Evolutionary conservation across 129 eudicot species (phyloP).

Genomic region (Lactuca saligna): DNA sequence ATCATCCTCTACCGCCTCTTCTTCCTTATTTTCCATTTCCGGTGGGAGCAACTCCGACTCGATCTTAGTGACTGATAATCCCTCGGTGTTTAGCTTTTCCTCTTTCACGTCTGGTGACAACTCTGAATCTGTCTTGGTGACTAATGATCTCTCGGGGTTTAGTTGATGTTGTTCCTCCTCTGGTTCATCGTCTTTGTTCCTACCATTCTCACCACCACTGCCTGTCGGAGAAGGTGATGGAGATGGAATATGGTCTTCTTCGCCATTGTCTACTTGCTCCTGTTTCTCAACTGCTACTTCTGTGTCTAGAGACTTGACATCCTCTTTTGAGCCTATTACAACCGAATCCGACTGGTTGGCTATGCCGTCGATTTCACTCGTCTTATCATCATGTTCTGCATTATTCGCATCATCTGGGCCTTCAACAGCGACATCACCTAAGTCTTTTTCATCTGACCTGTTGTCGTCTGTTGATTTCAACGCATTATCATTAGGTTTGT

Average conservation of each 20-base stretch:
- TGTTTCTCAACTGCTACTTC: slow-evolving; percentile 23
- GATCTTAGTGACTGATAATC: slow-evolving; percentile 12
- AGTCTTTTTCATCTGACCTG: slow-evolving; percentile 14
- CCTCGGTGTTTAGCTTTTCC: slow-evolving; percentile 3
- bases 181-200: slow-evolving; percentile 12
- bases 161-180: slow-evolving; percentile 12
- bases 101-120: slow-evolving; percentile 8
- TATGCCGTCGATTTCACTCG: slow-evolving; percentile 1
- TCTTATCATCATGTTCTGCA: slow-evolving; percentile 19
- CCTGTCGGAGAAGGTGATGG: slow-evolving; percentile 19
- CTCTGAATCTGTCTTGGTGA: slow-evolving; percentile 13
- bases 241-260: slow-evolving; percentile 13
- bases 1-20: slow-evolving; percentile 25
- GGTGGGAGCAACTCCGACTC: slow-evolving; percentile 14
- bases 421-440: slow-evolving; percentile 8
- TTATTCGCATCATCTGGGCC: slow-evolving; percentile 3
- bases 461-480: slow-evolving; percentile 19
- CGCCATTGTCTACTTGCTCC: slow-evolving; percentile 23
- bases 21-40: slow-evolving; percentile 4
- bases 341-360: slow-evolving; percentile 13
- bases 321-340: slow-evolving; percentile 17
- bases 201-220: slow-evolving; percentile 18
- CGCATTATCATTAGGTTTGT: slow-evolving; percentile 25
- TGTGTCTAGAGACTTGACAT: slow-evolving; percentile 16
- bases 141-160: neutral